These are phyloP conservation scores for Ogataea kodamae DNA, from an alignment of 805 yeast species.

Conservation along the genomic window DNA sequence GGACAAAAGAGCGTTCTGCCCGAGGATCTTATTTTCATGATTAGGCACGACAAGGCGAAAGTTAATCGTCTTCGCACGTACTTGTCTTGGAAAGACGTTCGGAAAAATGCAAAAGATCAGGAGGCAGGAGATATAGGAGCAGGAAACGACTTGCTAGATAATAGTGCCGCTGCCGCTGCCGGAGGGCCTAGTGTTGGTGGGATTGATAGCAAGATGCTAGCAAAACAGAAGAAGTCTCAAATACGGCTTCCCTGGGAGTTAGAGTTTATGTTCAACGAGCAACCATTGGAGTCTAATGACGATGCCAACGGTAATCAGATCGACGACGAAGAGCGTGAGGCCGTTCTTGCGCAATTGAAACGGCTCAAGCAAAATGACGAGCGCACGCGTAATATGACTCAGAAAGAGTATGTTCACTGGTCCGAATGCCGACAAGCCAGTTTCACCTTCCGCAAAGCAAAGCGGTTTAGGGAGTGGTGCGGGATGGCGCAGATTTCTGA, in stretches of 20 bases:
- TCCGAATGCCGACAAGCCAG: conserved; percentile 97
- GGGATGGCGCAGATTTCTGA: conserved; percentile 81
- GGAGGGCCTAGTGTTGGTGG: conserved; percentile 31
- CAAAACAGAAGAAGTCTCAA: conserved; percentile 68
- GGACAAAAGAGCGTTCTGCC: conserved; percentile 84
- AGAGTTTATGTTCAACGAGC: conserved; percentile 89
- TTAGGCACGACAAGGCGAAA: conserved; percentile 90
- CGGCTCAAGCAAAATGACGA: conserved; percentile 91
- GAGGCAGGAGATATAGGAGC: conserved; percentile 46
- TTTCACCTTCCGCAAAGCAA: conserved; percentile 91
- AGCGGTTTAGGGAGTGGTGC: conserved; percentile 95
- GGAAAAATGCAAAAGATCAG: conserved; percentile 69
- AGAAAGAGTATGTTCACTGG: conserved; percentile 98
- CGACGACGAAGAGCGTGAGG: conserved; percentile 89
- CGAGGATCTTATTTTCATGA: conserved; percentile 89
- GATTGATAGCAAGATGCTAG: conserved; percentile 43
- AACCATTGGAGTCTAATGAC: conserved; percentile 54
- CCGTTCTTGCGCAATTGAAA: conserved; percentile 82
- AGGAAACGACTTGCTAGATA: conserved; percentile 34
- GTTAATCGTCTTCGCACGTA: conserved; percentile 89
- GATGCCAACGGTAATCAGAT: conserved; percentile 52
- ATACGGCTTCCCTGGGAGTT: conserved; percentile 93
- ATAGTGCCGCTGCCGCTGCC: conserved; percentile 32
- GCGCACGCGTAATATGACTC: conserved; percentile 88
- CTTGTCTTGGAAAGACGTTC: conserved; percentile 93